Evolutionary conservation across 2,329 filamentous ascomycete species (phyloP), one percentile per base, ranked within the genome.

Genomic region (Davidsoniella eucalypti): DNA sequence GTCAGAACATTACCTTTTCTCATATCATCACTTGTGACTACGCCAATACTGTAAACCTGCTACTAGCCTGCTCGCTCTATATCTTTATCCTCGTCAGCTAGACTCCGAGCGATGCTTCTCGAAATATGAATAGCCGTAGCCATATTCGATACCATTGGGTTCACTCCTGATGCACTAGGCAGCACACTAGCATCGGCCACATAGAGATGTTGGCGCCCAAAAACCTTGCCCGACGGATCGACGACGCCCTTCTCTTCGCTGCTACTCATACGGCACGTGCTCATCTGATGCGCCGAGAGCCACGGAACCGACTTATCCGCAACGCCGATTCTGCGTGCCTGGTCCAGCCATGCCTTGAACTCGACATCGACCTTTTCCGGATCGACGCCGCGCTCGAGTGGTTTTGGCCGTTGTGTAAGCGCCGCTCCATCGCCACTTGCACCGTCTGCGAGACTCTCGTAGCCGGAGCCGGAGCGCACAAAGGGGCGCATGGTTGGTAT

Each of bases 81-180:
- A 49, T 49, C 40, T 17, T 49, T 29, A 10, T 16, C 23, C 37
- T 44, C 29, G 12, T 33, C 29, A 12, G 29, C 29, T 33, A 33
- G 29, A 33, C 29, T 12, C 8, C 29, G 29, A 33, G 12, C 67
- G 42, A 83, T 61, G 0, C 72, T 70, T 57, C 72, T 67, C 2
- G 76, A 76, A 54, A 84, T 80, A 65, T 74, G 75, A 59, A 84
- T 76, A 45, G 77, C 70, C 57, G 84, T 72, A 1, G 76, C 76
- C 84, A 88, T 86, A 52, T 69, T 72, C 10, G 83, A 87, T 41
- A 87, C 68, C 84, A 90, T 88, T 10, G 84, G 84, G 61, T 88
- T 88, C 26, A 87, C 83, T 1, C 84, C 84, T 60, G 78, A 85
- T 9, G 83, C 82, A 51, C 75, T 81, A 1, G 82, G 84, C 54